These are phyloP conservation scores for Calonectria hongkongensis DNA, from an alignment of 2,329 filamentous ascomycete species.

Conservation along the genomic window DNA sequence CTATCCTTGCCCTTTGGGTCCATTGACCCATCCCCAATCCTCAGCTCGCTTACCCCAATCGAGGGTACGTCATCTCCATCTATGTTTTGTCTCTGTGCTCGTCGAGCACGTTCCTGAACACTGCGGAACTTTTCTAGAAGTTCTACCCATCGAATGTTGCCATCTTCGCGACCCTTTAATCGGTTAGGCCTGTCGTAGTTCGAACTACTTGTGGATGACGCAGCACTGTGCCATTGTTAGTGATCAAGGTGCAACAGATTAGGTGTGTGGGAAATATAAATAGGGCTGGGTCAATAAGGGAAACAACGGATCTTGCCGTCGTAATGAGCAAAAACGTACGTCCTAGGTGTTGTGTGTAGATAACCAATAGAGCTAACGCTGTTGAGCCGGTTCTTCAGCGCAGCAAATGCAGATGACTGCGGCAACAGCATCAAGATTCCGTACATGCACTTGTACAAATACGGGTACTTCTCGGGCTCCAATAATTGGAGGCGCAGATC, in stretches of 20 bases:
- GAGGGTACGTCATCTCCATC: constrained; percentile 69
- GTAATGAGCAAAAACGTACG: constrained; percentile 68
- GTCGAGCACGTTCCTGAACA: constrained; percentile 90
- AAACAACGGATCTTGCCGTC: not conserved
- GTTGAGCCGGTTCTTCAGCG: constrained; percentile 96
- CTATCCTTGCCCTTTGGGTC: constrained; percentile 66
- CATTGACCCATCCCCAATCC: constrained; percentile 63
- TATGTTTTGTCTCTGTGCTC: constrained; percentile 77
- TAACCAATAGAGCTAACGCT: constrained; percentile 98
- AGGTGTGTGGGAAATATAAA: too few species aligned
- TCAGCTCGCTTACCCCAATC: constrained; percentile 66
- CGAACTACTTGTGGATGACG: constrained; percentile 69
- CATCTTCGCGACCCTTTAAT: constrained; percentile 88
- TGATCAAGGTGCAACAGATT: constrained; percentile 12
- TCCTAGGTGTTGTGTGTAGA: constrained; percentile 86
- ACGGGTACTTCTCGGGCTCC: constrained; percentile 95
- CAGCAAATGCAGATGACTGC: constrained; percentile 97
- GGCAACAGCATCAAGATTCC: constrained; percentile 98
- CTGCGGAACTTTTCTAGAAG: constrained; percentile 94
- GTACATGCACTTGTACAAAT: constrained; percentile 98
- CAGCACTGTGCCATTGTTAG: constrained; percentile 59
- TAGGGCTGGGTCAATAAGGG: not conserved
- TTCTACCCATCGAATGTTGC: constrained; percentile 91
- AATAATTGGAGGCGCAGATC: constrained; percentile 95
- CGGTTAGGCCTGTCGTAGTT: constrained; percentile 84